Evolutionary conservation across 805 yeast species (phyloP).

Genomic region (Saccharomyces paradoxus): DNA sequence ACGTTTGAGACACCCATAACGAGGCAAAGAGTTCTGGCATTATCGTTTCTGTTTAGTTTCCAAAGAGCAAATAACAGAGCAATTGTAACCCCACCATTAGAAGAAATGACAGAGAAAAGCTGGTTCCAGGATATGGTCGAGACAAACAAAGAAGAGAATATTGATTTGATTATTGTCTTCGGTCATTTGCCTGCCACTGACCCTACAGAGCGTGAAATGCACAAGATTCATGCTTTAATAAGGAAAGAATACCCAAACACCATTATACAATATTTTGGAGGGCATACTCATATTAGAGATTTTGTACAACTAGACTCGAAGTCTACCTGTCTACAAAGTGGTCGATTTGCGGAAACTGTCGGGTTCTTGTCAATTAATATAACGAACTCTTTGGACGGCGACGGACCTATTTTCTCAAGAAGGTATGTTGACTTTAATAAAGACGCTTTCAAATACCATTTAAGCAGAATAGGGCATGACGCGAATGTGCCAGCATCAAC

Average conservation of each 20-base stretch:
- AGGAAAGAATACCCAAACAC: slow-evolving; percentile 53
- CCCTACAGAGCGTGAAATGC: slow-evolving; percentile 28
- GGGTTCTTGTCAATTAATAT: slow-evolving; percentile 67
- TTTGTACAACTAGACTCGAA: slow-evolving; percentile 57
- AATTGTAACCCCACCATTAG: slow-evolving; percentile 51
- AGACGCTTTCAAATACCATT: slow-evolving; percentile 60
- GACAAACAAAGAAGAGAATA: slow-evolving; percentile 29
- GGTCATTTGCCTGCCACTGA: slow-evolving; percentile 71
- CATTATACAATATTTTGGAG: slow-evolving; percentile 82
- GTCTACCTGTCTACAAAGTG: slow-evolving; percentile 82
- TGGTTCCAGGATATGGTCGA: slow-evolving; percentile 56
- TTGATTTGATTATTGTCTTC: slow-evolving; percentile 62
- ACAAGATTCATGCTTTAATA: slow-evolving; percentile 35
- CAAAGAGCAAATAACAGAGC: slow-evolving; percentile 46
- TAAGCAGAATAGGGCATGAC: slow-evolving; percentile 31
- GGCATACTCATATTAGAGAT: slow-evolving; percentile 89
- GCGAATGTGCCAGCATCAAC: slow-evolving; percentile 33
- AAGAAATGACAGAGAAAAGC: slow-evolving; percentile 41
- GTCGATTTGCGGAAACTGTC: slow-evolving; percentile 87
- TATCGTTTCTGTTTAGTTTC: slow-evolving; percentile 79
- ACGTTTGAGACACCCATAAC: slow-evolving; percentile 57
- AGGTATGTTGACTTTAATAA: slow-evolving; percentile 77
- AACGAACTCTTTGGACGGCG: slow-evolving; percentile 5
- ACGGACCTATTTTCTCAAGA: slow-evolving; percentile 39
- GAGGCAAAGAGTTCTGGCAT: slow-evolving; percentile 46